Conservation (phyloP, 2,329 filamentous ascomycete genomes). For the Hymenoscyphus albidus region DNA sequence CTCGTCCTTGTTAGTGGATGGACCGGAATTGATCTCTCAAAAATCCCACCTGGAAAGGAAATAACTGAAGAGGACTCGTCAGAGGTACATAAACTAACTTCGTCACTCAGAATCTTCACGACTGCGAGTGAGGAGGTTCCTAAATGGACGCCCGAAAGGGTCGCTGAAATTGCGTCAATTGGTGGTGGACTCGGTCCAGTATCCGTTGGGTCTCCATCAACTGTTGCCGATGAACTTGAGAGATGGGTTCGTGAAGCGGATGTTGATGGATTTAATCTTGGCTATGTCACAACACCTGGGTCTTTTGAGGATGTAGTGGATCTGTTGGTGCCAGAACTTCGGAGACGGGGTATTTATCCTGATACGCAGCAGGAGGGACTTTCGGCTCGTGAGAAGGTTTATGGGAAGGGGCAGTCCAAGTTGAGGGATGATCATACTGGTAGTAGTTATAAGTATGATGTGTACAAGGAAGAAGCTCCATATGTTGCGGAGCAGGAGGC, state of each 20-base stretch:
- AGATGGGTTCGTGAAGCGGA: slow-evolving; percentile 65
- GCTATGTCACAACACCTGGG: slow-evolving; percentile 61
- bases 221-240: slow-evolving; percentile 62
- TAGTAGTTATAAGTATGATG: slow-evolving; percentile 57
- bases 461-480: slow-evolving; percentile 52
- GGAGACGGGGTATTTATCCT: slow-evolving; percentile 49
- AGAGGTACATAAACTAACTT: slow-evolving; percentile 50
- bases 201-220: slow-evolving; percentile 45
- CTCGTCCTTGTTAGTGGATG: slow-evolving; percentile 68
- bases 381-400: slow-evolving; percentile 56
- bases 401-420: slow-evolving; percentile 46
- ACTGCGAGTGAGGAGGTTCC: slow-evolving; percentile 46
- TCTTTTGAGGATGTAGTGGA: slow-evolving; percentile 67
- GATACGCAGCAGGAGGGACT: slow-evolving; percentile 36
- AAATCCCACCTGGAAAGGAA: slow-evolving; percentile 54
- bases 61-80: slow-evolving; percentile 51
- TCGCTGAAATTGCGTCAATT: slow-evolving; percentile 64
- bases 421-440: slow-evolving; percentile 57
- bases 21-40: slow-evolving; percentile 63
- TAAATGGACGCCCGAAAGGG: slow-evolving; percentile 65
- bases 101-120: slow-evolving; percentile 47
- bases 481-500: slow-evolving; percentile 23
- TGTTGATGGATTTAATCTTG: slow-evolving; percentile 72
- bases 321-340: slow-evolving; percentile 60
- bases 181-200: slow-evolving; percentile 63